Base-by-base conservation (phyloP, 768 basidiomycete genomes). In the Pleurotus tuber-regium region DNA sequence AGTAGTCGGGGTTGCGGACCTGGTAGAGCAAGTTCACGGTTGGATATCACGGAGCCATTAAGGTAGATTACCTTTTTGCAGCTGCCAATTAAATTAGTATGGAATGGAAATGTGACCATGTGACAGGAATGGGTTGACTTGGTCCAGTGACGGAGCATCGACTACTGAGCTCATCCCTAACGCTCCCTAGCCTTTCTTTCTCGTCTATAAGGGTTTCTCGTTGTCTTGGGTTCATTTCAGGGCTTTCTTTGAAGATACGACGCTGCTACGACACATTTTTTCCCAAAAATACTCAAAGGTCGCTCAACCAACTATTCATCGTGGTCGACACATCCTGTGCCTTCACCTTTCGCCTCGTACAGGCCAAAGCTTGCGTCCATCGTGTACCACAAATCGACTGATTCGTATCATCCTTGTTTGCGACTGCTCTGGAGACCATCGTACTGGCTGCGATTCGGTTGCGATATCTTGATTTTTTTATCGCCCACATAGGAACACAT, bases 391-490 rank as follows among this genome's bases (percentile, higher is more conserved):
- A 9, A 46, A 48, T 35, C 46, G n/a, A 19, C 46, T 14, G n/a
- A 29, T 16, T 48, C 46, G 8, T 35, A 29, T 31, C 7, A 4
- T 21, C 28, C 43, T 46, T 9, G 24, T 30, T n/a, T 46, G 21
- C 46, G 46, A 33, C 46, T 48, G 16, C 35, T 19, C 46, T 33
- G 2, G 8, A 35, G 30, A 31, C 46, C 46, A 33, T 48, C 46
- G 46, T 48, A 31, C 46, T 48, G 46, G 46, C 46, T 48, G 46
- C 46, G 46, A 48, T 48, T 48, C 21, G 23, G 23, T 46, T 48
- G 31, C 18, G 46, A 33, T 48, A 18, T 28, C 39, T 39, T 41
- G 50, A 51, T 31, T 40, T 40, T n/a, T 10, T 24, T 39, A 31
- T 43, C 38, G 25, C 26, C 29, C 28, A 25, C 50, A 16, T 36